phyloP scores from a whole-genome alignment of 257 asterid species.

The Nicotiana noctiflora region DNA sequence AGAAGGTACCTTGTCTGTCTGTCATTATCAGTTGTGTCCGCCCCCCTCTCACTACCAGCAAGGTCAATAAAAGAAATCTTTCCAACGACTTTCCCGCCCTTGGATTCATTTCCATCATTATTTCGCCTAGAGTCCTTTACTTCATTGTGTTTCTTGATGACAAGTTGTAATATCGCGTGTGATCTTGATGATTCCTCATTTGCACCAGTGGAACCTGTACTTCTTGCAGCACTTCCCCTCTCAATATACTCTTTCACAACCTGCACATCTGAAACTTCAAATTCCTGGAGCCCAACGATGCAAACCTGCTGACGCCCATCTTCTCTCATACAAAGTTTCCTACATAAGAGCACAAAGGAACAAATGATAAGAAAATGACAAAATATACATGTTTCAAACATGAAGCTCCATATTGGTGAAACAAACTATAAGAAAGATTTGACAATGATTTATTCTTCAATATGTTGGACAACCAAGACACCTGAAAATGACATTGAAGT shows the following conservation, averaged over 20 bases:
- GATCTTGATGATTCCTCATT: conserved; percentile 99
- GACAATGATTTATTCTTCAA: neutral
- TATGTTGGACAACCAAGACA: neutral
- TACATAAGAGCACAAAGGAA: conserved; percentile 20
- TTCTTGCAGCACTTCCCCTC: conserved; percentile 91
- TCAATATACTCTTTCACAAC: conserved; percentile 92
- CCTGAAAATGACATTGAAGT: neutral
- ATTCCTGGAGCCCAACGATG: conserved; percentile 97
- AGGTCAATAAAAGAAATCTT: conserved; percentile 98
- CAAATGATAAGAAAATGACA: neutral
- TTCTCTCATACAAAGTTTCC: conserved; percentile 98
- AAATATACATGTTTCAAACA: neutral
- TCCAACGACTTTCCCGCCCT: conserved; percentile 80
- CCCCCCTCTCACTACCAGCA: conserved; percentile 99
- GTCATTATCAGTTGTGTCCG: conserved; percentile 99
- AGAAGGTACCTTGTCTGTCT: conserved; percentile 78
- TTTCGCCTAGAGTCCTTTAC: conserved; percentile 77
- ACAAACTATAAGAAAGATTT: neutral
- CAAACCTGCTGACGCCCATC: conserved; percentile 99
- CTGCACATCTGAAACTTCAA: conserved; percentile 97
- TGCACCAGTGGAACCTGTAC: conserved; percentile 99
- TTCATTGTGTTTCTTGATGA: conserved; percentile 82
- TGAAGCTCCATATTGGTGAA: neutral
- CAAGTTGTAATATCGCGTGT: conserved; percentile 95
- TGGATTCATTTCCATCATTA: conserved; percentile 68